phyloP scores from a whole-genome alignment of 179 eudicot genomes.

The Beta corolliflora region DNA sequence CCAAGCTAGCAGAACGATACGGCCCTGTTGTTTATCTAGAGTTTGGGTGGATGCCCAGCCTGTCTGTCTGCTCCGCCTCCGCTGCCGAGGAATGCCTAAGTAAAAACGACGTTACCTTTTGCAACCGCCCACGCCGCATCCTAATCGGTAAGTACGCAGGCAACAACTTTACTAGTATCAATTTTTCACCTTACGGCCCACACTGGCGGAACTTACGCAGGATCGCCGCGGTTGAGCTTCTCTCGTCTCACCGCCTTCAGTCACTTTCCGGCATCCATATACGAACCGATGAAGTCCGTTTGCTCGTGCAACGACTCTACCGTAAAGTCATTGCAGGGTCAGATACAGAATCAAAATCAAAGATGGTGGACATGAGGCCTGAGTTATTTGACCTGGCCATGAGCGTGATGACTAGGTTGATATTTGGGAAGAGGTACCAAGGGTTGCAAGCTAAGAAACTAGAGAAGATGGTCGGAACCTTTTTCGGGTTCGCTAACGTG shows the following conservation, averaged over 20 bases:
- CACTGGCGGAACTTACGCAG: conserved; percentile 10
- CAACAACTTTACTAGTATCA: background rate
- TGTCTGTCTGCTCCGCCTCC: background rate
- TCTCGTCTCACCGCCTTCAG: background rate
- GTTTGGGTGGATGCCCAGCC: background rate
- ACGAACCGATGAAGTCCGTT: background rate
- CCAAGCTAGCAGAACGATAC: background rate
- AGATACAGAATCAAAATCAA: background rate
- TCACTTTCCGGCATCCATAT: background rate
- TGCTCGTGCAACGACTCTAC: background rate
- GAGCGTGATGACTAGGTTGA: background rate
- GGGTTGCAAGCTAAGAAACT: background rate
- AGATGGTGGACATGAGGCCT: background rate
- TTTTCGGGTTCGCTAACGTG: background rate
- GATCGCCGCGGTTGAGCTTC: background rate
- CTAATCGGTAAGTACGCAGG: background rate
- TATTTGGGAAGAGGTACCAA: background rate
- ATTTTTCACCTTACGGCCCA: background rate
- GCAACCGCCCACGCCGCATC: background rate
- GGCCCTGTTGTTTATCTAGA: background rate
- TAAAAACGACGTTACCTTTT: background rate
- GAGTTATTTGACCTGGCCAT: background rate
- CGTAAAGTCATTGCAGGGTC: no score
- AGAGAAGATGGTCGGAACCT: background rate
- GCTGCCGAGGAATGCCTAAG: conserved; percentile 10